Conservation (phyloP, 352 stramenopile species). For the Pythium periplocum region DNA sequence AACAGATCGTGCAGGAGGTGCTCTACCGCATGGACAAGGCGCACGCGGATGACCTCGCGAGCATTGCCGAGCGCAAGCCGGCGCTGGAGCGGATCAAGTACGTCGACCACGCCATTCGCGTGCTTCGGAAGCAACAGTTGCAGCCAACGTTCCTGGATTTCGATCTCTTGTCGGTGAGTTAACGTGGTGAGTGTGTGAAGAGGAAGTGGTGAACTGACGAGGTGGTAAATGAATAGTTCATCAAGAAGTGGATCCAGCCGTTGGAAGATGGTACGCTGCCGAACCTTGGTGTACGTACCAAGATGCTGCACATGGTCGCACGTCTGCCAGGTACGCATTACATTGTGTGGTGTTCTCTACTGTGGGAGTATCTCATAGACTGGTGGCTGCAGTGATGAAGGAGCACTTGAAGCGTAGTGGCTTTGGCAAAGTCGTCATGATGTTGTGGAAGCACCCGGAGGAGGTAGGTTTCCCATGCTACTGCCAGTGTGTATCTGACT, state of each 20-base stretch:
- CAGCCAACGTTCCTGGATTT: constrained; percentile 87
- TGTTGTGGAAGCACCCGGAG: constrained; percentile 83
- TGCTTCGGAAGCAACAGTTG: constrained; percentile 79
- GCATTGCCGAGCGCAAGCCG: constrained; percentile 49
- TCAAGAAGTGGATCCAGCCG: constrained; percentile 89
- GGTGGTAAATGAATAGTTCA: constrained; percentile 40
- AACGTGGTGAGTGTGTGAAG: constrained; percentile 2
- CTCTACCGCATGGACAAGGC: constrained; percentile 89
- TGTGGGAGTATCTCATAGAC: no score
- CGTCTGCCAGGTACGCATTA: constrained; percentile 52
- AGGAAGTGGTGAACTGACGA: neutral
- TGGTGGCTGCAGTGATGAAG: constrained; percentile 68
- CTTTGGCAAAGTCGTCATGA: constrained; percentile 86
- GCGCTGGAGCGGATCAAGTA: constrained; percentile 87
- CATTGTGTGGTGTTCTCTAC: no score
- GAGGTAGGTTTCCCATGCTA: constrained; percentile 34
- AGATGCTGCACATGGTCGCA: constrained; percentile 80
- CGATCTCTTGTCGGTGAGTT: constrained; percentile 71
- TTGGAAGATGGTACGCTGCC: constrained; percentile 70
- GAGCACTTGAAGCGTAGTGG: constrained; percentile 86
- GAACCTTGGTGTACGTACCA: constrained; percentile 82
- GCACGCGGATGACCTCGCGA: constrained; percentile 62
- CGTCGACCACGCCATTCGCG: constrained; percentile 58
- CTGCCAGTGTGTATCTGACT: neutral
- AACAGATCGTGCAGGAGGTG: constrained; percentile 82